Base-by-base conservation (phyloP, 805 yeast genomes). In the Komagataella mondaviorum region DNA sequence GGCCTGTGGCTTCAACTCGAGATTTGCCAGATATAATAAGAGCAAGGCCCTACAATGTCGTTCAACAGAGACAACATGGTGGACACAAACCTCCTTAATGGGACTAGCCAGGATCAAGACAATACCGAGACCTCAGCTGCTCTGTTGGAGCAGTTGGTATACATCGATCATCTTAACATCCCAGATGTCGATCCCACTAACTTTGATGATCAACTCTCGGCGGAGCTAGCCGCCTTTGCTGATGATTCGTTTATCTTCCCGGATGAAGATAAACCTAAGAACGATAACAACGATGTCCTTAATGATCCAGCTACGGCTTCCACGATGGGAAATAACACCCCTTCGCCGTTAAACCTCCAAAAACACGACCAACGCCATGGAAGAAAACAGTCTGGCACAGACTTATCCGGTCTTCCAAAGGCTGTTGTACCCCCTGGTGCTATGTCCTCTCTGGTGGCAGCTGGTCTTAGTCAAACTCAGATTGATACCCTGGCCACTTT, bases 231-330 rank as follows among this genome's bases (percentile, higher is more conserved):
- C 16, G 90, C 89, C 1, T 85, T 85, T 72, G 91, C 90, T 0
- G 90, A 85, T 58, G 90, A 84, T 53, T 76, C 87, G 2, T 85
- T 85, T 57, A 76, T 85, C 2, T 85, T 85, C 61, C 88, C 91
- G 1, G 93, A 85, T 60, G 93, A 86, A 60, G 91, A 85, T 43
- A 84, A 84, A 60, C 83, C 83, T 1, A 72, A 68, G 54, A 54
- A 39, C 22, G 47, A 49, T 16, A 51, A 54, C 43, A 60, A 60
- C 23, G 60, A 62, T 14, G 30, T 16, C 22, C 30, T 14, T 6
- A 22, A 22, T 18, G 47, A 45, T 14, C 39, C 14, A 10, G n/a
- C 39, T 30, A 30, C 39, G 10, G 39, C 8, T 30, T 30, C 39
- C 39, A 30, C 39, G 12, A 30, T 30, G 14, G 39, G 39, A 12